Evolutionary conservation across 805 yeast species (phyloP).

Genomic region (Lachancea mirantina): DNA sequence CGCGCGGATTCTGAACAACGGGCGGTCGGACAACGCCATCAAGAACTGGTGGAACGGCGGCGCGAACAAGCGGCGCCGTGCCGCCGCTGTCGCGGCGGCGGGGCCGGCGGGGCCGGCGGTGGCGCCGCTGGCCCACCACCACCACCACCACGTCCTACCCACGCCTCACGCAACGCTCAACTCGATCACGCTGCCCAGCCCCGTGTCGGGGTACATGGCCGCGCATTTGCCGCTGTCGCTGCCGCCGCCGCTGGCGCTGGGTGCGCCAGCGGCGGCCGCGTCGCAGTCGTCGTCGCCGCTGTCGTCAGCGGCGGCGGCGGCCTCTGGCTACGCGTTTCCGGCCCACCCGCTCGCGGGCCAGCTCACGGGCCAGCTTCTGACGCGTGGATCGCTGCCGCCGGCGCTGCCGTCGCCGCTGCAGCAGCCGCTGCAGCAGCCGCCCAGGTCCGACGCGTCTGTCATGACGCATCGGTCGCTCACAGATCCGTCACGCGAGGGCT

Average conservation of each 20-base stretch:
- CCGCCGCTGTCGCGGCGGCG: not conserved
- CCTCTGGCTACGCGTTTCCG: not conserved
- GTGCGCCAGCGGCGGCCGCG: not conserved
- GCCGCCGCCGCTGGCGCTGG: not conserved
- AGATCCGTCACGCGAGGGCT: not conserved
- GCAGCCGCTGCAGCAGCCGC: not conserved
- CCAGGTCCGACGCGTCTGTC: too few relatives aligned
- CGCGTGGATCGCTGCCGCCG: conserved; percentile 2
- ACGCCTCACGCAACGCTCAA: conserved; percentile 8
- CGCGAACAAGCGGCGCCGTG: conserved; percentile 68
- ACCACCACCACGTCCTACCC: conserved; percentile 13
- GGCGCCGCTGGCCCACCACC: conserved; percentile 12
- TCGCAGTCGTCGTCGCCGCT: not conserved
- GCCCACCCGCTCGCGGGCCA: not conserved
- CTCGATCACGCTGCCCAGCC: too few relatives aligned
- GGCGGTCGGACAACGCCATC: conserved; percentile 59
- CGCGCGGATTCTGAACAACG: conserved; percentile 69
- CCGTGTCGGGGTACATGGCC: too few relatives aligned
- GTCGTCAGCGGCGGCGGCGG: not conserved
- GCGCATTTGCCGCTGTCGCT: too few relatives aligned
- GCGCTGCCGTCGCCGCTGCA: conserved; percentile 1
- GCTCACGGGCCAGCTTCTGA: conserved; percentile 2
- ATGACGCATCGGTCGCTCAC: too few relatives aligned
- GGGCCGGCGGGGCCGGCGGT: conserved; percentile 11
- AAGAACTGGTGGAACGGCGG: conserved; percentile 95